A percentile compares a stretch with the other conserved stretches of the same genome.
Evolutionary conservation across 352 stramenopile genomes (phyloP).

Genomic region (Phytophthora rubi): DNA sequence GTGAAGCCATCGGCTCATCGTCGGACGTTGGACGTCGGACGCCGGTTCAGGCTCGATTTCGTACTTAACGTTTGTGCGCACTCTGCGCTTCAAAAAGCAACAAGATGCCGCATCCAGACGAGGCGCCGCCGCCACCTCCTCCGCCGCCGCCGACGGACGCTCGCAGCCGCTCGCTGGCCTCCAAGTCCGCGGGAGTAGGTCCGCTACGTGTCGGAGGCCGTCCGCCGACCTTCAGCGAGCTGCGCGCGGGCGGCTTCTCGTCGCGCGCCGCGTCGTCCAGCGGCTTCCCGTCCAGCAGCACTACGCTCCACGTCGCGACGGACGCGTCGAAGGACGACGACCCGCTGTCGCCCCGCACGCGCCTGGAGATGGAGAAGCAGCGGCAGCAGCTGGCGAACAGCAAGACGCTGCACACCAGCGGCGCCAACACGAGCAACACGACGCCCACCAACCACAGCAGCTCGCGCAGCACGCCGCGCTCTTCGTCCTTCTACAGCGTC

Average conservation of each 20-base stretch:
- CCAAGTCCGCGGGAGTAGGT: slow-evolving; percentile 4
- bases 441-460: slow-evolving; percentile 36
- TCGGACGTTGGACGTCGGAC: too few relatives aligned
- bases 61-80: slow-evolving; percentile 5
- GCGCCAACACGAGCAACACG: slow-evolving; percentile 37
- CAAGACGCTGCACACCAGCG: slow-evolving; percentile 31
- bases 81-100: slow-evolving; percentile 8
- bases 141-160: slow-evolving; percentile 31
- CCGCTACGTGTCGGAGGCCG: slow-evolving; percentile 14
- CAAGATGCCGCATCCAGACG: slow-evolving; percentile 36
- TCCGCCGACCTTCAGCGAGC: slow-evolving; percentile 34
- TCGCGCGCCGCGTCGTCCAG: neutral
- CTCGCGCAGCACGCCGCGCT: slow-evolving; percentile 33
- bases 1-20: too few relatives aligned
- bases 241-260: slow-evolving; percentile 25
- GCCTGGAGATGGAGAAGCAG: slow-evolving; percentile 56
- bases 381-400: slow-evolving; percentile 20
- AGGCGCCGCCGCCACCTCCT: slow-evolving; percentile 36
- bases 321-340: slow-evolving; percentile 31
- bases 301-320: slow-evolving; percentile 23
- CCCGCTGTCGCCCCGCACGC: slow-evolving; percentile 56
- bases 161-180: slow-evolving; percentile 7
- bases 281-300: neutral
- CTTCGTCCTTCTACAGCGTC: slow-evolving; percentile 36
- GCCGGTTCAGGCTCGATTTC: neutral